Percentiles rank a stretch among this genome's conserved stretches.
Evolutionary conservation across 2,329 filamentous ascomycete genomes (phyloP).

Genomic region (Ophiostoma novo-ulmi): DNA sequence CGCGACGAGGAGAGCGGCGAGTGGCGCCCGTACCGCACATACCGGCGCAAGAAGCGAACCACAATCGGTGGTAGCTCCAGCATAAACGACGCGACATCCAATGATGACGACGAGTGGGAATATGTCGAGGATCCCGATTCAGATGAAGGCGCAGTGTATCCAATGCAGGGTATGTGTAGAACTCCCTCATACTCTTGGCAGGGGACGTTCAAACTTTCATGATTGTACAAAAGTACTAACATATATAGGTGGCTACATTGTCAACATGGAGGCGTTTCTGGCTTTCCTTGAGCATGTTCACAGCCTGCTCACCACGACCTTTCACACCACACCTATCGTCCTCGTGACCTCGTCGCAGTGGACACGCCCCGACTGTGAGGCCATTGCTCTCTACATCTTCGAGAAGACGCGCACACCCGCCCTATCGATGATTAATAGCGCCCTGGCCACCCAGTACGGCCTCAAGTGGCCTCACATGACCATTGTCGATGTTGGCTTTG

Average conservation of each 20-base stretch:
- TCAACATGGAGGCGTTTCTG: conserved; percentile 88
- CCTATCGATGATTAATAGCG: conserved; percentile 84
- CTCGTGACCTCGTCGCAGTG: conserved; percentile 86
- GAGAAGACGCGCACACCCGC: conserved; percentile 94
- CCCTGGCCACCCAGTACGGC: conserved; percentile 80
- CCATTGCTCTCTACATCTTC: conserved; percentile 88
- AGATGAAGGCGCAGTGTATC: conserved; percentile 84
- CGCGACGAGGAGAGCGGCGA: conserved; percentile 74
- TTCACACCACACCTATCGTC: conserved; percentile 93
- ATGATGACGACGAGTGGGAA: conserved; percentile 50
- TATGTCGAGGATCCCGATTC: conserved; percentile 87
- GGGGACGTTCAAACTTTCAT: neutral
- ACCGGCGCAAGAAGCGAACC: conserved; percentile 51
- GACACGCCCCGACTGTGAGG: conserved; percentile 82
- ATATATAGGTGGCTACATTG: conserved; percentile 65
- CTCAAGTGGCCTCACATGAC: conserved; percentile 70
- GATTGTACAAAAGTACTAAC: neutral
- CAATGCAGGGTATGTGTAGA: conserved; percentile 46
- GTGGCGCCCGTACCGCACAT: conserved; percentile 70
- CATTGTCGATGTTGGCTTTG: conserved; percentile 83
- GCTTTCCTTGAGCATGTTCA: conserved; percentile 91
- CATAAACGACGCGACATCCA: conserved; percentile 8
- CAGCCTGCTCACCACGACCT: conserved; percentile 79
- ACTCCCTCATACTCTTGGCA: neutral
- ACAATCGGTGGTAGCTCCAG: neutral